Evolutionary conservation across 257 asterid genomes (phyloP), one percentile per base, ranked within the genome.

Genomic region (Galeopsis tetrahit): DNA sequence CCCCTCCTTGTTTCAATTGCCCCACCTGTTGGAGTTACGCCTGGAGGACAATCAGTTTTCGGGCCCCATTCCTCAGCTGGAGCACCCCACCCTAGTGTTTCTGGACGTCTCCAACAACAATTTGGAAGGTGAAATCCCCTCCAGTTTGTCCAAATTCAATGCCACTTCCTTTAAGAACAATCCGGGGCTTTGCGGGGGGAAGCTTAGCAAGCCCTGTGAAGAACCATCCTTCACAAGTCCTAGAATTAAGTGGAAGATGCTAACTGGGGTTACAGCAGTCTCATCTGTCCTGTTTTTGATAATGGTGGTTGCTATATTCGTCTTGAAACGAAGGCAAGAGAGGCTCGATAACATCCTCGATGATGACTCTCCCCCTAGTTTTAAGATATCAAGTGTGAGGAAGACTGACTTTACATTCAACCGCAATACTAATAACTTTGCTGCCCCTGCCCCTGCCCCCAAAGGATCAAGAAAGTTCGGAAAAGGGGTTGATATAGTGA

Each of bases 71-170:
- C 68, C 76, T n/a, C 89, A 81, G 9, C 66, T 48, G 6, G 61
- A 7, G 34, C 61, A 55, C 61, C n/a, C 35, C 7, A 17, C 35
- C 13, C 11, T 55, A 5, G 67, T 71, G 11, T 66, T 94, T 66
- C 21, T 46, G 3, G 42, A 84, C 2, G 36, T 94, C 17, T 84
- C 97, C 0, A 76, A 84, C 72, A 94, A 94, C 15, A 79, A 81
- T 6, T 70, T 94, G 46, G 84, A 71, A 49, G 97, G 96, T 0
- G 83, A 84, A 73, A 83, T 94, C 79, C 99, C 97, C 7, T 3
- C 55, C 2, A 15, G 72, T 46, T 39, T 91, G 62, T 55, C 70
- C 4, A 79, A 67, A 61, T 89, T 88, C 51, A 65, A 75, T n/a
- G 34, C 68, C 35, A 67, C 44, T 1, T 40, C 88, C 0, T 91